Base-by-base conservation (phyloP, 2,329 filamentous ascomycete genomes). In the Neofusicoccum ribis region DNA sequence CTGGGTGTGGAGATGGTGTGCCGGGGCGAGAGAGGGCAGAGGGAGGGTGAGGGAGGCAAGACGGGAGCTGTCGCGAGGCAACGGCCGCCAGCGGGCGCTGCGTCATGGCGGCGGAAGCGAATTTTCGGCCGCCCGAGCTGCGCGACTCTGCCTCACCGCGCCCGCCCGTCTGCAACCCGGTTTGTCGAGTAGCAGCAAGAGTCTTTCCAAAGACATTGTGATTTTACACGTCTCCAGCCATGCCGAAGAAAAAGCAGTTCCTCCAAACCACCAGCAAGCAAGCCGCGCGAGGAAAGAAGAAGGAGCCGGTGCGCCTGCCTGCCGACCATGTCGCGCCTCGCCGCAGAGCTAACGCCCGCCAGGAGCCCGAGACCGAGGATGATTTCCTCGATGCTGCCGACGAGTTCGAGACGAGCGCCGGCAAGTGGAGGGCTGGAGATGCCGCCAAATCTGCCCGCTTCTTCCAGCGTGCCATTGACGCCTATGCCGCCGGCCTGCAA, bases 341-440 rank as follows among this genome's bases (percentile, higher is more conserved):
- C 15, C 31, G 15, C 17, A 36, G 31, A 15, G 31, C 63, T 64
- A 39, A 64, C 46, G 3, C 31, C 27, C 2, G 23, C 39, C 70
- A 88, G 79, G 80, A 78, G 17, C 85, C 88, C 5, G 81, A 86
- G 65, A 86, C 86, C 1, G 86, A 86, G 60, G 88, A 91, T 78
- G 89, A 91, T 68, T 91, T 86, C 70, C 82, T 90, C 61, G 87
- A 86, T 67, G 86, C 84, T 27, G 89, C 88, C 11, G 89, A 91
- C 63, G 85, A 88, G 37, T 83, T 87, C 66, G 89, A 92, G 77
- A 88, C 91, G 75, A 87, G 87, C 5, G 89, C 88, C 6, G 88
- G 89, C 67, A 92, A 92, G 83, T 91, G 89, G 87, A 83, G 89
- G 58, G 88, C 85, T 43, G 90, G 89, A 23, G 89, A 92, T 73